Conservation (phyloP, 306 rosid species). For the Carpinus viminea region DNA sequence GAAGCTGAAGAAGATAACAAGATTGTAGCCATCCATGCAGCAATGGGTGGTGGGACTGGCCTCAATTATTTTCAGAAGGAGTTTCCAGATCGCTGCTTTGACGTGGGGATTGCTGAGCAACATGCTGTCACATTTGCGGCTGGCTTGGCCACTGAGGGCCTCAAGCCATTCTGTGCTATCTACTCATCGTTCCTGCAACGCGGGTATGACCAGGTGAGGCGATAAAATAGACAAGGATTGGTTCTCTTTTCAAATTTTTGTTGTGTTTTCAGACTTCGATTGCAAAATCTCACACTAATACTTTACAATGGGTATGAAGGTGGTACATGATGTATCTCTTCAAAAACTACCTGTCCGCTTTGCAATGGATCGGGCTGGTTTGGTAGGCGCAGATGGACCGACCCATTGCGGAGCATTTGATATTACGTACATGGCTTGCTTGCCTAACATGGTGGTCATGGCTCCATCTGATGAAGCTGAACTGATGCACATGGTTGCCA, state of each 20-base stretch:
- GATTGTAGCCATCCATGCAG: conserved; percentile 91
- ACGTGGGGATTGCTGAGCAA: conserved; percentile 93
- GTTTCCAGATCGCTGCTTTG: conserved; percentile 88
- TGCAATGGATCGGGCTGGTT: conserved; percentile 89
- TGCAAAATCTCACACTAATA: conserved; percentile 10
- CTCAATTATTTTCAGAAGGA: conserved; percentile 81
- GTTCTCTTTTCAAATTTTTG: neutral
- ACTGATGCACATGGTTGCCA: conserved; percentile 93
- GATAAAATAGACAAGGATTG: neutral
- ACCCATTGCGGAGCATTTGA: conserved; percentile 98
- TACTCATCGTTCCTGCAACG: conserved; percentile 91
- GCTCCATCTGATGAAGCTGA: conserved; percentile 97
- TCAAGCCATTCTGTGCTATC: conserved; percentile 92
- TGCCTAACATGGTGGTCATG: conserved; percentile 98
- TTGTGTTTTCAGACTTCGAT: neutral
- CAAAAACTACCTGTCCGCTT: conserved; percentile 89
- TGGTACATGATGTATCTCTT: conserved; percentile 89
- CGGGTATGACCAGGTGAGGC: conserved; percentile 86
- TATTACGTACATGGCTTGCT: conserved; percentile 86
- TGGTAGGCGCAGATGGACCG: conserved; percentile 97
- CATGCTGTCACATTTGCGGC: conserved; percentile 97
- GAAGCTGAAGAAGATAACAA: conserved; percentile 79
- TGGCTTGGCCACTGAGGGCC: conserved; percentile 90
- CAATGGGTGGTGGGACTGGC: conserved; percentile 97
- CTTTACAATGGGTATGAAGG: conserved; percentile 40